phyloP scores from a whole-genome alignment of 345 rosid genomes.

The Turritis glabra region DNA sequence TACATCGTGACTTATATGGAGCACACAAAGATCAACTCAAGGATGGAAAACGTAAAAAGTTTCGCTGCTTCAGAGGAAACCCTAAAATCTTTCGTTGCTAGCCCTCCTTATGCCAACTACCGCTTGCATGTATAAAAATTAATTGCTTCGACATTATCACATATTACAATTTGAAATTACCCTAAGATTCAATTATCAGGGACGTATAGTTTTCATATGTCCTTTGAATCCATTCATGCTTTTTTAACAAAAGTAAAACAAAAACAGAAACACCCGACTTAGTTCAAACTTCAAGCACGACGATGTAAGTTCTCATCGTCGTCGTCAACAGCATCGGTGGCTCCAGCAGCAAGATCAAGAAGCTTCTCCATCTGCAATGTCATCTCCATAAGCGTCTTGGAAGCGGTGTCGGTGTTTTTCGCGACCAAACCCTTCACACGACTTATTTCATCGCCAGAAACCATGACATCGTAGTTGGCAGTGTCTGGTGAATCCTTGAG shows the following conservation, averaged over 20 bases:
- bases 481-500: constrained; percentile 29
- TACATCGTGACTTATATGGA: no score
- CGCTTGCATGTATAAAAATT: background rate
- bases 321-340: constrained; percentile 31
- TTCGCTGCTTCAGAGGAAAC: no score
- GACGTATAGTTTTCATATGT: constrained; percentile 2
- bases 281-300: constrained; percentile 23
- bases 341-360: constrained; percentile 35
- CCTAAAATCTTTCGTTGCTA: no score
- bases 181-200: constrained; percentile 15
- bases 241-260: constrained; percentile 21
- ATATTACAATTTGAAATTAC: background rate
- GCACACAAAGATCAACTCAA: no score
- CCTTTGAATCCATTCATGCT: background rate
- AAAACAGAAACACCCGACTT: background rate
- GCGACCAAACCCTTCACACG: background rate
- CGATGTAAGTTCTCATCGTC: constrained; percentile 24
- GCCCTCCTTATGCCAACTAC: no score
- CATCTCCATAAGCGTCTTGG: constrained; percentile 25
- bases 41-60: no score
- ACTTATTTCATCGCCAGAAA: constrained; percentile 12
- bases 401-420: constrained; percentile 21
- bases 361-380: constrained; percentile 33
- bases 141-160: background rate
- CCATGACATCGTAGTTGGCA: constrained; percentile 35